phyloP scores from a whole-genome alignment of 2,329 filamentous ascomycete genomes.

The Mollisia scopiformis region DNA sequence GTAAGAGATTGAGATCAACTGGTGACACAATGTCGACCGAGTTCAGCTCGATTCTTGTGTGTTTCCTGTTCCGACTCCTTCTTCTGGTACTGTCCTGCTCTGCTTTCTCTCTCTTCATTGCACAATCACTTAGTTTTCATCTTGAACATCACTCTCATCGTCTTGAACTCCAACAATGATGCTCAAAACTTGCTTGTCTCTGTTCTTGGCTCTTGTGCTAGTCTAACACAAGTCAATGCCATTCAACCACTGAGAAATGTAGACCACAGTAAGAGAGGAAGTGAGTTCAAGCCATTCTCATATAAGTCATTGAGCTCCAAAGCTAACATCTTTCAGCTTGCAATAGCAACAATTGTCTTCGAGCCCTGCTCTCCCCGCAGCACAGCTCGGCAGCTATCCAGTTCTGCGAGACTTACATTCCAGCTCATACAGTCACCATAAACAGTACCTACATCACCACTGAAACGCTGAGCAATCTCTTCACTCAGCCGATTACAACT shows the following conservation, averaged over 20 bases:
- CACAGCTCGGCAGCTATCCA: neutral
- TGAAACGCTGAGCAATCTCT: neutral
- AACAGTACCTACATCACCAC: too few species aligned
- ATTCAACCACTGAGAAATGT: neutral
- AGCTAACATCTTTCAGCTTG: neutral
- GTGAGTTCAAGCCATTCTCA: neutral
- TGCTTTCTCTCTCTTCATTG: neutral
- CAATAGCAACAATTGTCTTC: conserved; percentile 1
- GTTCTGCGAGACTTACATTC: neutral
- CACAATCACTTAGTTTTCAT: neutral
- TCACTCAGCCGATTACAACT: neutral
- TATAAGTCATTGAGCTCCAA: neutral
- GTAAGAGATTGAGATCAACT: neutral
- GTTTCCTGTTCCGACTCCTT: neutral
- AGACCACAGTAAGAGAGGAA: neutral
- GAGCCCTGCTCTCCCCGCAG: conserved; percentile 1
- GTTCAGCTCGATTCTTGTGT: neutral
- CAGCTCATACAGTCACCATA: neutral
- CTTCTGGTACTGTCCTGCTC: neutral
- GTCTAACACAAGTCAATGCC: neutral
- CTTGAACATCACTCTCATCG: neutral
- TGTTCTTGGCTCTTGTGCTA: neutral
- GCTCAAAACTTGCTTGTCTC: neutral
- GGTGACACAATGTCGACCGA: neutral
- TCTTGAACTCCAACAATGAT: neutral